A percentile compares a stretch with the other conserved stretches of the same genome.
phyloP scores from a whole-genome alignment of 1,284 basidiomycete genomes.

The Cryptococcus floricola region DNA sequence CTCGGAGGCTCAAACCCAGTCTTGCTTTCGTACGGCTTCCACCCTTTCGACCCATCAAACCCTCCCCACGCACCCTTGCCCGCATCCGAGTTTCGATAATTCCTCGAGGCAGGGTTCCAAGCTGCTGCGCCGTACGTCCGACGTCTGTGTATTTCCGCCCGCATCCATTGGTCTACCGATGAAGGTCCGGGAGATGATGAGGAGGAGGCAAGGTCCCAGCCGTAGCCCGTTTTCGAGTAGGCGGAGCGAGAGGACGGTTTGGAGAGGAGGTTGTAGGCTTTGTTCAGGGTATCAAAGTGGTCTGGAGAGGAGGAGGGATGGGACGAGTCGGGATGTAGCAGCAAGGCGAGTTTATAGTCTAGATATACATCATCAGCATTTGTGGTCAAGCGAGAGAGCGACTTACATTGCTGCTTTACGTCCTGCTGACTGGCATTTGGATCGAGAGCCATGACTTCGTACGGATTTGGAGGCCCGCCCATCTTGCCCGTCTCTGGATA shows the following conservation, averaged over 20 bases:
- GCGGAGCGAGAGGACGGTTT: constrained; percentile 23
- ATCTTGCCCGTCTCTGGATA: constrained; percentile 30
- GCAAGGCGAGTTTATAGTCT: constrained; percentile 47
- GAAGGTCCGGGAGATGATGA: background rate
- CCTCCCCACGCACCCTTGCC: constrained; percentile 29
- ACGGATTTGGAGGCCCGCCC: constrained; percentile 42
- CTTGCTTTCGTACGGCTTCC: constrained; percentile 12
- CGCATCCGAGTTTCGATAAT: constrained; percentile 29
- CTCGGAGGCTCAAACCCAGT: constrained; percentile 11
- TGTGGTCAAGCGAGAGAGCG: background rate
- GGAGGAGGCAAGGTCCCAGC: constrained; percentile 29
- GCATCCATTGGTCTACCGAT: background rate
- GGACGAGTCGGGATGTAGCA: constrained; percentile 48
- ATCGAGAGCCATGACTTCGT: constrained; percentile 42
- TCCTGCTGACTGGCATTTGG: constrained; percentile 29
- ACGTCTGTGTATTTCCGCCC: constrained; percentile 27
- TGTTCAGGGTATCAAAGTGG: constrained; percentile 42
- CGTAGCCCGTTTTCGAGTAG: constrained; percentile 42
- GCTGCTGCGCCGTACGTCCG: constrained; percentile 27
- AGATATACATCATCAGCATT: background rate
- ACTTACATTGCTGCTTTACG: constrained; percentile 46
- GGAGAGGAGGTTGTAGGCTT: constrained; percentile 46
- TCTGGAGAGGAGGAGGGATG: constrained; percentile 45
- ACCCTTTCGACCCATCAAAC: constrained; percentile 24
- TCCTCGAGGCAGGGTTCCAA: constrained; percentile 22